These are phyloP conservation scores for Penicillium herquei DNA, from an alignment of 495 filamentous ascomycete species.

Conservation along the genomic window DNA sequence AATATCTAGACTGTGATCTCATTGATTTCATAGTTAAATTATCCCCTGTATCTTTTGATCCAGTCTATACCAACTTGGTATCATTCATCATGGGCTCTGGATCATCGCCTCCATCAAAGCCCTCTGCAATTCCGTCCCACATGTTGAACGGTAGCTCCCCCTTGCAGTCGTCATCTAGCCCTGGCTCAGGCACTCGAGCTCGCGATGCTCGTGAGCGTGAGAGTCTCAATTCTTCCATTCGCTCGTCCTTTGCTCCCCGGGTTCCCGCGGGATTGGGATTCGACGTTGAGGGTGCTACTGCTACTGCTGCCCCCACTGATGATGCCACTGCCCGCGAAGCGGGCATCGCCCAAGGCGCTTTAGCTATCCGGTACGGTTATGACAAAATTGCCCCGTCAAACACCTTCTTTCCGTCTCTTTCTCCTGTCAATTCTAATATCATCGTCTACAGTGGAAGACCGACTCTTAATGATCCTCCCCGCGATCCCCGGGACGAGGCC, in stretches of 20 bases:
- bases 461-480: conserved; percentile 61
- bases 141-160: conserved; percentile 49
- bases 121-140: conserved; percentile 49
- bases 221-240: conserved; percentile 52
- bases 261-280: conserved; percentile 43
- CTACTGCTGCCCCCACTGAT: conserved; percentile 15
- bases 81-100: conserved; percentile 39
- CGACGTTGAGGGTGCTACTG: conserved; percentile 14
- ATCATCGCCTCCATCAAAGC: conserved; percentile 38
- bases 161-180: conserved; percentile 29
- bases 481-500: conserved; percentile 72
- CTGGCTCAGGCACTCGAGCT: conserved; percentile 12
- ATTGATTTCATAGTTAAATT: background rate
- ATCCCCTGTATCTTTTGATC: background rate
- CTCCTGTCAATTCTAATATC: conserved; percentile 6
- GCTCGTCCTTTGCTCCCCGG: conserved; percentile 46
- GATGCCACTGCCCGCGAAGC: conserved; percentile 21
- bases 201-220: conserved; percentile 51
- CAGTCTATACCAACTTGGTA: background rate
- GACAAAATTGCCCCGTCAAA: background rate
- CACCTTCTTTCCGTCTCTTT: background rate
- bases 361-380: conserved; percentile 29
- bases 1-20: background rate
- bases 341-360: conserved; percentile 14
- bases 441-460: conserved; percentile 17